These are phyloP conservation scores for Fusarium sublunatum DNA, from an alignment of 2,329 filamentous ascomycete genomes.

Conservation along the genomic window DNA sequence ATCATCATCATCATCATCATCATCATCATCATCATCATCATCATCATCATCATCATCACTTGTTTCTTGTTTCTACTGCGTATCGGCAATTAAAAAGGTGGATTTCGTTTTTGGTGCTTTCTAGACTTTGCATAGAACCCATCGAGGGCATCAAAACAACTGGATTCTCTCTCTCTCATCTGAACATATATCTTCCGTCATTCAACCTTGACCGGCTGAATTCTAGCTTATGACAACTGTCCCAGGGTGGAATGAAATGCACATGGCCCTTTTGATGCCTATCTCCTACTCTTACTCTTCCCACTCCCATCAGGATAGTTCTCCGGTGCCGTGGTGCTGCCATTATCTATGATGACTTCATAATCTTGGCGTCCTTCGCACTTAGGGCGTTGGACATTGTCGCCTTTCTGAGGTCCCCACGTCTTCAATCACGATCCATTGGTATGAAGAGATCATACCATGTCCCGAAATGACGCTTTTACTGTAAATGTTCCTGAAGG, in stretches of 20 bases:
- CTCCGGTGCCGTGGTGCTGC: not conserved
- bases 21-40: slow-evolving; percentile 10
- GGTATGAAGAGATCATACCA: slow-evolving; percentile 16
- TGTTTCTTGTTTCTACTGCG: slow-evolving; percentile 20
- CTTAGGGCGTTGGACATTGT: not conserved
- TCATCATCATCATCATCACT: slow-evolving; percentile 9
- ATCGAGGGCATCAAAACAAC: slow-evolving; percentile 13
- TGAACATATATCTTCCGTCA: not conserved
- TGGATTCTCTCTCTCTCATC: slow-evolving; percentile 2
- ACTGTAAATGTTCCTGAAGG: slow-evolving; percentile 2
- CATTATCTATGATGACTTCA: slow-evolving; percentile 9
- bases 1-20: slow-evolving; percentile 11
- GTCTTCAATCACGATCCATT: not conserved
- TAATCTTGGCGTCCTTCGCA: slow-evolving; percentile 1
- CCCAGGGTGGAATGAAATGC: slow-evolving; percentile 5
- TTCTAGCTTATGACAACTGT: not conserved
- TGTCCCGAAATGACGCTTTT: not conserved
- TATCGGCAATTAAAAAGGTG: slow-evolving; percentile 21
- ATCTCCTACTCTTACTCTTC: not conserved
- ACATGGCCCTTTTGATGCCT: not conserved
- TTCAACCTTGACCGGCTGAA: not conserved
- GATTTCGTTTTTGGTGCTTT: slow-evolving; percentile 25
- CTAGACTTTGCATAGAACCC: slow-evolving; percentile 31
- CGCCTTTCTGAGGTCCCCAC: slow-evolving; percentile 2
- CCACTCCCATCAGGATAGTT: too few species aligned